Evolutionary conservation across 306 rosid species (phyloP).

Genomic region (Elaeagnus macrophylla): DNA sequence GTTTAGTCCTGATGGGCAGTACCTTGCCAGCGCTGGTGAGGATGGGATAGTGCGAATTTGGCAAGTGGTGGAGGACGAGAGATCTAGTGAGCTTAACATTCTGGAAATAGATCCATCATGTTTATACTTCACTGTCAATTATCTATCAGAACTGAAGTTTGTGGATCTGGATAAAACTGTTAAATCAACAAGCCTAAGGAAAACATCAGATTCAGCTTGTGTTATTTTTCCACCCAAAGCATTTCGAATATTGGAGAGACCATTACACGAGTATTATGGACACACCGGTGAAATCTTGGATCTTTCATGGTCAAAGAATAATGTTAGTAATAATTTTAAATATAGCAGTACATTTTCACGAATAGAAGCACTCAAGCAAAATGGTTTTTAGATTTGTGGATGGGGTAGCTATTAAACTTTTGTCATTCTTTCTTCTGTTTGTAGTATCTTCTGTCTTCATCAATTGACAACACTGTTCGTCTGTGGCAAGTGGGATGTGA

Average conservation of each 20-base stretch:
- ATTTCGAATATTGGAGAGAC: conserved; percentile 44
- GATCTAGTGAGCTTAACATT: conserved; percentile 28
- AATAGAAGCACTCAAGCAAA: too few species aligned
- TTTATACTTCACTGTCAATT: conserved; percentile 44
- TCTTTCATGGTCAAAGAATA: conserved; percentile 64
- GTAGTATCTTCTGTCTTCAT: conserved; percentile 65
- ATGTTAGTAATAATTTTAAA: conserved; percentile 26
- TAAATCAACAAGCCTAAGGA: conserved; percentile 30
- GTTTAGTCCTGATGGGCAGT: conserved; percentile 62
- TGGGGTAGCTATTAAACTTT: too few species aligned
- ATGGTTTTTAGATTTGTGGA: too few species aligned
- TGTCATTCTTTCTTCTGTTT: conserved; percentile 5
- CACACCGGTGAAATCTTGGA: conserved; percentile 57
- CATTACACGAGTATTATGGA: conserved; percentile 57
- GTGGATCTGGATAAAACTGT: conserved; percentile 30
- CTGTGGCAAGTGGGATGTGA: conserved; percentile 61
- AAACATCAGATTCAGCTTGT: conserved; percentile 41
- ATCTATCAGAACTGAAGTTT: conserved; percentile 33
- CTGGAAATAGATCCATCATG: conserved; percentile 41
- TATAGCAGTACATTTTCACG: too few species aligned
- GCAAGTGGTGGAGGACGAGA: conserved; percentile 54
- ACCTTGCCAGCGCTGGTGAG: conserved; percentile 63
- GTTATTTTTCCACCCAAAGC: conserved; percentile 54
- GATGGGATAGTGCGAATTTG: conserved; percentile 66
- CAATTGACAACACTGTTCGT: conserved; percentile 62